phyloP scores from a whole-genome alignment of 306 rosid species.

The Potentilla sterilis region DNA sequence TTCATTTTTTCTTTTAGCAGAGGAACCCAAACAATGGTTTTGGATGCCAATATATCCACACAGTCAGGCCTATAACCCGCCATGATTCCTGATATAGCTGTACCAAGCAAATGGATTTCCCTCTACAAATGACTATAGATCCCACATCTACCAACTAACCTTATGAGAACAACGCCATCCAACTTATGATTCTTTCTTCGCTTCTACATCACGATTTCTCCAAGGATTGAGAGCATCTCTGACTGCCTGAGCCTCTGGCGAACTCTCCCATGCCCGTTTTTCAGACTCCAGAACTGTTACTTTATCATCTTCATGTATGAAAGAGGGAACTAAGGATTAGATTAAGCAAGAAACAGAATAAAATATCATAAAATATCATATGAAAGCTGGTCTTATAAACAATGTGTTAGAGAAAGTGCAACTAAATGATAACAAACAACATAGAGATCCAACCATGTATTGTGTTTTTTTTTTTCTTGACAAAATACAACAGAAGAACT shows the following conservation, averaged over 20 bases:
- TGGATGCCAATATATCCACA: not conserved
- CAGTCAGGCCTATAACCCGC: not conserved
- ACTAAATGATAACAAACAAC: not conserved
- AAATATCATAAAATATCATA: not conserved
- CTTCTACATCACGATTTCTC: conserved; percentile 34
- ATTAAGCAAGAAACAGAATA: not conserved
- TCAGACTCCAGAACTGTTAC: conserved; percentile 87
- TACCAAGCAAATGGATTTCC: not conserved
- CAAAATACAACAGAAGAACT: no score
- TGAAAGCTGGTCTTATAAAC: not conserved
- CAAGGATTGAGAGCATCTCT: conserved; percentile 69
- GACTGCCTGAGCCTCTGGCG: conserved; percentile 68
- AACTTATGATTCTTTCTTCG: conserved; percentile 30
- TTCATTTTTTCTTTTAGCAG: not conserved
- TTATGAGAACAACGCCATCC: conserved; percentile 1
- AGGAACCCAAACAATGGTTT: not conserved
- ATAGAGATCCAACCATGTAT: not conserved
- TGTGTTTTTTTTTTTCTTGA: no score
- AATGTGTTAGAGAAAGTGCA: not conserved
- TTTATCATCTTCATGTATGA: conserved; percentile 64
- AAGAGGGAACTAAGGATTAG: not conserved
- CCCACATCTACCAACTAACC: conserved; percentile 3
- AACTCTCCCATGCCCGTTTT: conserved; percentile 74
- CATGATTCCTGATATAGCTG: not conserved
- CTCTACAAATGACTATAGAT: not conserved